Conservation (phyloP, 2,329 filamentous ascomycete genomes). For the Trichoderma guizhouense region DNA sequence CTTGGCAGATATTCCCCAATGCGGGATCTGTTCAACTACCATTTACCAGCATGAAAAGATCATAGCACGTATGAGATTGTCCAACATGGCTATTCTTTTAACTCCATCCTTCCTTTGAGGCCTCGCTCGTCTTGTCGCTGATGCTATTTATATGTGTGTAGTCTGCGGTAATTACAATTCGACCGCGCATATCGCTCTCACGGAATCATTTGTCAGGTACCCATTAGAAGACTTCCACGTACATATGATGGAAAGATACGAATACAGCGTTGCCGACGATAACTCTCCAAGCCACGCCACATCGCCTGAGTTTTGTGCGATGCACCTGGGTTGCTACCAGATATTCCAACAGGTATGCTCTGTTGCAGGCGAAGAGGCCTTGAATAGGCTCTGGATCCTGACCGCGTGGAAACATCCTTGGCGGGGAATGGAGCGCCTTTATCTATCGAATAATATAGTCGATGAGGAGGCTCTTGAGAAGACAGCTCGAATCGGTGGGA, state of each 20-base stretch:
- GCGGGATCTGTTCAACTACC: neutral
- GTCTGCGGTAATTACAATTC: neutral
- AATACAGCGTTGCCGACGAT: neutral
- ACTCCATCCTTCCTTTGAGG: neutral
- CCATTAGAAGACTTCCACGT: neutral
- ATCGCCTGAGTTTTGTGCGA: neutral
- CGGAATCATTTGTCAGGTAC: neutral
- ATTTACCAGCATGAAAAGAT: neutral
- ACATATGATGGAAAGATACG: neutral
- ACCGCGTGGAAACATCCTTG: neutral
- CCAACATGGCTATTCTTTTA: neutral
- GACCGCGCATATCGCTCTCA: neutral
- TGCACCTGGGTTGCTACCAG: neutral
- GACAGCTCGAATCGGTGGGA: neutral
- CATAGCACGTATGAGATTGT: neutral
- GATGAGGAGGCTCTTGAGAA: neutral
- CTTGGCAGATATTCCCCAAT: neutral
- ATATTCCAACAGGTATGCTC: neutral
- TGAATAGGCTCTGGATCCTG: neutral
- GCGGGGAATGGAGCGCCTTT: neutral
- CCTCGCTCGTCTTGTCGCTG: neutral
- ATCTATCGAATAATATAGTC: neutral
- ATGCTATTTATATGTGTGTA: neutral
- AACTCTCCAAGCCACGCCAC: neutral
- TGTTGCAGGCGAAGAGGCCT: neutral